Base-by-base conservation (phyloP, 371 early-diverging fungal genomes). In the Mucor mucedo region DNA sequence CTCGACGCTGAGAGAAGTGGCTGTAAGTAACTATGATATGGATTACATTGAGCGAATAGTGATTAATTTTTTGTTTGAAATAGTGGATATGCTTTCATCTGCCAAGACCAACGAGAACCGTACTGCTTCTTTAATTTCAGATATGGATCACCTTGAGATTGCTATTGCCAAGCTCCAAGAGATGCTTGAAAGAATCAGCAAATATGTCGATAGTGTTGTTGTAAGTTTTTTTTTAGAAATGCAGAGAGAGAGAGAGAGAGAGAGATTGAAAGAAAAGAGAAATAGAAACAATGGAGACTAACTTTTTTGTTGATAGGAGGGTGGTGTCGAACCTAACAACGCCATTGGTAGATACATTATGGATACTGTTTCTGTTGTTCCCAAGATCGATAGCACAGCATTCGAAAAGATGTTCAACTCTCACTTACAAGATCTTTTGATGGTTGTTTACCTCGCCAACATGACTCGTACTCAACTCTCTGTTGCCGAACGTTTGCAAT, bases 401-500 rank as follows among this genome's bases (percentile, higher is more conserved):
- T 96, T 97, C 64, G 93, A 94, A 66, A 87, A 91, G 72, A 87
- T 92, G 84, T 95, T 96, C 87, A 92, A 93, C 83, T 87, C 88
- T 75, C 97, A 96, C 74, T 73, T 93, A 60, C 90, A 95, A 84
- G 97, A 98, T 75, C 83, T 96, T 58, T 85, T 96, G 70, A 95
- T 96, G 95, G 95, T 95, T 42, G 91, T 94, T 44, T 95, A 98
- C 73, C 85, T 98, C 55, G 91, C 95, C 67, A 93, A 95, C 81
- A 89, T 98, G 77, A 95, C 97, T 39, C 89, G 95, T 60, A 91
- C 95, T 29, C 98, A 98, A 80, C 85, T 98, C 60, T 89, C 91
- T 65, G 89, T 96, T 77, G 93, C 96, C 60, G 94, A 95, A 75
- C 84, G 90, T 64, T 86, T 97, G 64, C 91, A 95, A 71, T 88